Base-by-base conservation (phyloP, 2,329 filamentous ascomycete genomes). In the Alternaria dauci region DNA sequence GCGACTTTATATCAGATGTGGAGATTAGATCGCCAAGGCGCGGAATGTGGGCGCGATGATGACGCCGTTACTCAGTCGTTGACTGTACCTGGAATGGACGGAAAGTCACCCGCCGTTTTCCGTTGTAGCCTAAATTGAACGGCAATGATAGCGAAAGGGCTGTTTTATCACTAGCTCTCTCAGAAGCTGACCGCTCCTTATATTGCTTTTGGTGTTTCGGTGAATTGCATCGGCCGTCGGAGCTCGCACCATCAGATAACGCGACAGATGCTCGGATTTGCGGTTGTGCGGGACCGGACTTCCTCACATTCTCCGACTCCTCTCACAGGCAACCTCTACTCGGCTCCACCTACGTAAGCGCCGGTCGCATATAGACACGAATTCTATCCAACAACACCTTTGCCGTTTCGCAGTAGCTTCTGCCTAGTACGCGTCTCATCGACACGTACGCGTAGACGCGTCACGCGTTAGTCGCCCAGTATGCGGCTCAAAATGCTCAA, bases 401-500 rank as follows among this genome's bases (percentile, higher is more conserved):
- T 8, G 5, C 28, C 4, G 26, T 43, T 18, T 25, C 25, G 26
- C 58, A n/a, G n/a, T 30, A 2, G 14, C 7, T 16, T 55, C 18
- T n/a, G 5, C 6, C n/a, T 6, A 26, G 8, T 3, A 20, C 42
- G 38, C 48, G 18, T 47, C 38, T n/a, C 14, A 23, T 16, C 26
- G 28, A 26, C 46, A 44, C 26, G 8, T 26, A 52, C 41, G 23
- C 51, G 42, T 53, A 41, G 51, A 43, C 51, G 34, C 39, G 36
- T 34, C 23, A 43, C 51, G 34, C 39, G 36, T 34, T 18, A 7
- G 38, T 26, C 34, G 30, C 16, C 12, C 25, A 38, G 44, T 60
- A 77, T 80, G 67, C 82, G 87, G 55, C 73, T 78, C 51, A 76
- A 73, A 54, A 82, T 87, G 61, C 77, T 89, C 56, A 82, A 85